Evolutionary conservation across 257 asterid species (phyloP).

Genomic region (Thymus mandschuricus): DNA sequence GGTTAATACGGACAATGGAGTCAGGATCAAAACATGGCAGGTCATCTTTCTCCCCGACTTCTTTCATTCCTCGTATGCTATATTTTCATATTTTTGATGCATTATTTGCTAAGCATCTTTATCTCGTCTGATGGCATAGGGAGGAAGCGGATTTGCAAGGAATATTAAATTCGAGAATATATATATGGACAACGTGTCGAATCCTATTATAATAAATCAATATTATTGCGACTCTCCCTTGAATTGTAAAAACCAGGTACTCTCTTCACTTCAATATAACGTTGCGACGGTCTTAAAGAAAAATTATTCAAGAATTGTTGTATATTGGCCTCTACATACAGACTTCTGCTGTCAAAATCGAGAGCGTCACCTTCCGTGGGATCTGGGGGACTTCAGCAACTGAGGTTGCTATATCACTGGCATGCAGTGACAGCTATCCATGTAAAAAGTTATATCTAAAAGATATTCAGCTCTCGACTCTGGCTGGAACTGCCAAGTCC

Average conservation of each 20-base stretch:
- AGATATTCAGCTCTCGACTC: constrained; percentile 50
- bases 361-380: constrained; percentile 42
- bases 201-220: constrained; percentile 86
- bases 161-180: constrained; percentile 64
- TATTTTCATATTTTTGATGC: neutral
- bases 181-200: constrained; percentile 77
- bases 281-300: neutral
- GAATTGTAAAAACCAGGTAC: constrained; percentile 77
- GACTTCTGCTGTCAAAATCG: constrained; percentile 64
- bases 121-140: constrained; percentile 45
- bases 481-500: constrained; percentile 45
- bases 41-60: constrained; percentile 35
- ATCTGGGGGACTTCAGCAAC: constrained; percentile 80
- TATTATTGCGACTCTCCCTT: constrained; percentile 71
- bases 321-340: constrained; percentile 34
- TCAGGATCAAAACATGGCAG: constrained; percentile 96
- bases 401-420: constrained; percentile 56
- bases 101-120: neutral
- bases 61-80: neutral
- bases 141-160: constrained; percentile 81
- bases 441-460: constrained; percentile 58
- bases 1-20: constrained; percentile 63
- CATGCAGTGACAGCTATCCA: constrained; percentile 76
- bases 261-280: constrained; percentile 12
- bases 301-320: neutral